Evolutionary conservation across 2,329 filamentous ascomycete species (phyloP), one percentile per base, ranked within the genome.

Genomic region (Hymenotorrendiella dingleyae): DNA sequence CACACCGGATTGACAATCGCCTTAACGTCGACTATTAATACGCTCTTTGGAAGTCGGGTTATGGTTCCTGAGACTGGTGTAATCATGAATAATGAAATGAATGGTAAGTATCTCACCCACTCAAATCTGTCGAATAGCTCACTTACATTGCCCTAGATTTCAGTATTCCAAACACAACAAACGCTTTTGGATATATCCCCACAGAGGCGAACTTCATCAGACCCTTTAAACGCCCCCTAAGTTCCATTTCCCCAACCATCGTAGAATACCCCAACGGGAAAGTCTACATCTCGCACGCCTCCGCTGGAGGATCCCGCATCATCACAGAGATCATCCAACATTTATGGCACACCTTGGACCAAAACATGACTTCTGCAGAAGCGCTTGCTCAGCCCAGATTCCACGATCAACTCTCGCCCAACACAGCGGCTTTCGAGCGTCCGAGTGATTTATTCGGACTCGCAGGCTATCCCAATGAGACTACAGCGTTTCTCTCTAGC

Each of bases 241-340:
- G 76, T 4, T 81, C 76, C 30, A 83, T 82, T 49, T 70, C 75
- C 0, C 79, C 81, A 0, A 70, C 73, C 14, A 84, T 86, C 26
- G 74, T 80, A 39, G 80, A 82, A 44, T 68, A 73, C 46, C 63
- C 70, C 4, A 50, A 82, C 51, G 72, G 76, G 2, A 69, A 65
- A 1, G 65, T 84, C 1, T 82, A 80, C 54, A 70, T 82, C 46
- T 64, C 78, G 30, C 70, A 78, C 5, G 79, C 79, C 19, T 74
- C 80, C 0, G 80, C 81, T 0, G 82, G 82, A 12, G 82, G 81
- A 1, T 78, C 73, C 24, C 68, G 78, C 11, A 86, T 85, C 59
- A 82, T 83, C 55, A 84, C 81, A 0, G 65, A 78, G 2, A 79
- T 77, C 0, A 68, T 83, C n/a, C 80, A 84, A 57, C 81, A 76